Evolutionary conservation across 2,329 filamentous ascomycete genomes (phyloP), one percentile per base, ranked within the genome.

Genomic region (Nothopassalora personata): DNA sequence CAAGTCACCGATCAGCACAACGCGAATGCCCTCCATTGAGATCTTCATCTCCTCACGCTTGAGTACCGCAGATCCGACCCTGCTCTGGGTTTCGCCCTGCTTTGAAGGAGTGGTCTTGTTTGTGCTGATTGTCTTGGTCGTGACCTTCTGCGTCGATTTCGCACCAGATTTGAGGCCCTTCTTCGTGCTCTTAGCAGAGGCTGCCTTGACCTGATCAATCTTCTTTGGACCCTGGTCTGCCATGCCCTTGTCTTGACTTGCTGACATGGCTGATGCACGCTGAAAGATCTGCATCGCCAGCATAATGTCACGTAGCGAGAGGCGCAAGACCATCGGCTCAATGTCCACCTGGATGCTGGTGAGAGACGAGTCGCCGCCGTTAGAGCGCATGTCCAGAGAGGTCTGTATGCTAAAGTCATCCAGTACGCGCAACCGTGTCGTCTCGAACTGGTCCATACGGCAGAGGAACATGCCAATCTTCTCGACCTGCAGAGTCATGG

Each of bases 391-490:
- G 69, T 99, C 93, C 79, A 99, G 85, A 2, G 90, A 94, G 67
- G 96, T 81, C 63, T 94, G 89, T 9, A 97, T 80, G 2, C 91
- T 96, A 72, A 99, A 99, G 74, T 99, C 92, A 71, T 99, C 95
- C 33, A 99, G 84, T 61, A 99, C 96, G 18, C 94, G 86, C 50
- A 99, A 81, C 39, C 91, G 86, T 45, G 88, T 92, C 3, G 89
- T 91, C 66, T 99, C 93, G 67, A 97, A 97, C 63, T 87, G 90
- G 74, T 99, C 95, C 94, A 99, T 99, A 11, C 94, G 89, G 71
- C 95, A 99, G 33, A 99, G 76, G 73, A 97, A 99, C 94, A 99
- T 99, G 67, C 94, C 94, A 55, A 97, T 84, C 70, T 97, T 87
- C 7, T 91, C 92, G 2, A 99, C 86, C 71, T 99, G 93, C 70